Evolutionary conservation across 441 rosid genomes (phyloP), one percentile per base, ranked within the genome.

Genomic region (Erodium texanum): DNA sequence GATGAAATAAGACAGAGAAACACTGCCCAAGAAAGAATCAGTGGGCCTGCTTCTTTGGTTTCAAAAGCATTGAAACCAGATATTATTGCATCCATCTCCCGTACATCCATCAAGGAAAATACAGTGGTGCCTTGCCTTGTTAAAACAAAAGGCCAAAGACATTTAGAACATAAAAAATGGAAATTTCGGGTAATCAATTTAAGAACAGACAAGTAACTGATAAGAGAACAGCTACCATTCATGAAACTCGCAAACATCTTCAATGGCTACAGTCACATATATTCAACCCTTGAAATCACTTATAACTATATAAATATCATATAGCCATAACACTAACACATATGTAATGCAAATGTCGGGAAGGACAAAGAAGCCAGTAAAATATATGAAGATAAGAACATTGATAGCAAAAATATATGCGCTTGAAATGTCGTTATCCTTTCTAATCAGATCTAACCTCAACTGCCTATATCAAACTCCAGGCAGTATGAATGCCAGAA

Each of bases 11-110:
- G 92, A 85, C 95, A 88, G 74, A 95, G 82, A 78, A 86, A 95
- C 64, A 87, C 97, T 14, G 98, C 99, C 99, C 99, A 95, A 23
- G 96, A 79, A 71, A 92, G 89, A 76, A 90, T 70, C 54, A 95
- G 80, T 0, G 92, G 90, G 62, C 95, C 96, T 38, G 87, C 82
- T 75, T 92, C 97, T 84, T 82, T 89, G 79, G 78, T 79, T 77
- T 86, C 93, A 58, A 79, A 77, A 59, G 80, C 76, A 82, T 79
- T 75, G 74, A 92, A 76, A 84, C 88, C 80, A 50, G 99, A 89
- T 74, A 95, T 73, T 63, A 87, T 67, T 64, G 86, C 82, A 80
- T 95, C 99, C 87, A 95, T 92, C 85, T 92, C 92, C 79, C 84
- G 96, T 58, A 95, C 83, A 78, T 95, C 95, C 54, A 72, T 72